Conservation (phyloP, 2,329 filamentous ascomycete species). For the Claviceps paspali region DNA sequence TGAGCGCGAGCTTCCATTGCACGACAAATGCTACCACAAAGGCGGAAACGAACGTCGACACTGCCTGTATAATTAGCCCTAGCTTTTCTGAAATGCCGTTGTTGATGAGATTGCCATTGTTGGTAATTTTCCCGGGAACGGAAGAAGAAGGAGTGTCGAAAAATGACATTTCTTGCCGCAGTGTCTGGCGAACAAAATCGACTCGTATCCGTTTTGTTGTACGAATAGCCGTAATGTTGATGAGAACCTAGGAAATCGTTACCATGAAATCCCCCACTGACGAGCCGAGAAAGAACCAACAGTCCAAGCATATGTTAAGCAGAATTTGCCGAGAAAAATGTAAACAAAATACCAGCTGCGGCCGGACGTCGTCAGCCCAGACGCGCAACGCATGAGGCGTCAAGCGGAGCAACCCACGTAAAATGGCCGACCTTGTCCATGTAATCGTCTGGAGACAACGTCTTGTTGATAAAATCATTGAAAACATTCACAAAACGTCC, state of each 20-base stretch:
- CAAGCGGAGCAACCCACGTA: constrained; percentile 17
- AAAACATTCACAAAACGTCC: constrained; percentile 39
- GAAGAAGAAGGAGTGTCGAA: constrained; percentile 34
- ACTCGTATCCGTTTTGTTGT: constrained; percentile 22
- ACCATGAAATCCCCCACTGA: too few species aligned
- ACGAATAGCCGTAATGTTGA: constrained; percentile 22
- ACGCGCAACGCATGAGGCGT: neutral
- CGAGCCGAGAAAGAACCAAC: constrained; percentile 18
- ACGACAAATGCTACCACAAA: constrained; percentile 25
- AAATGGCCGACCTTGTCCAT: constrained; percentile 31
- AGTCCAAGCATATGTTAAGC: constrained; percentile 38
- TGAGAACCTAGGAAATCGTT: constrained; percentile 20
- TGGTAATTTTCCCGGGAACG: constrained; percentile 30
- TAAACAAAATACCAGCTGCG: constrained; percentile 40
- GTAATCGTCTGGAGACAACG: constrained; percentile 29
- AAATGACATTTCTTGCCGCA: constrained; percentile 37
- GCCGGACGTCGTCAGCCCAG: neutral
- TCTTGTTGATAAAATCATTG: constrained; percentile 35
- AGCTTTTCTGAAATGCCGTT: constrained; percentile 30
- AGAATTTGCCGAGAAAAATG: constrained; percentile 39
- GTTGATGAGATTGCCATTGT: constrained; percentile 31
- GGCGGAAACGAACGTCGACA: constrained; percentile 24
- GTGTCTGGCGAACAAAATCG: constrained; percentile 20
- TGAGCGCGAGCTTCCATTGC: constrained; percentile 28
- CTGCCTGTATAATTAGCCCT: constrained; percentile 23